Evolutionary conservation across 495 filamentous ascomycete species (phyloP), one percentile per base, ranked within the genome.

Genomic region (Xylona heveae): DNA sequence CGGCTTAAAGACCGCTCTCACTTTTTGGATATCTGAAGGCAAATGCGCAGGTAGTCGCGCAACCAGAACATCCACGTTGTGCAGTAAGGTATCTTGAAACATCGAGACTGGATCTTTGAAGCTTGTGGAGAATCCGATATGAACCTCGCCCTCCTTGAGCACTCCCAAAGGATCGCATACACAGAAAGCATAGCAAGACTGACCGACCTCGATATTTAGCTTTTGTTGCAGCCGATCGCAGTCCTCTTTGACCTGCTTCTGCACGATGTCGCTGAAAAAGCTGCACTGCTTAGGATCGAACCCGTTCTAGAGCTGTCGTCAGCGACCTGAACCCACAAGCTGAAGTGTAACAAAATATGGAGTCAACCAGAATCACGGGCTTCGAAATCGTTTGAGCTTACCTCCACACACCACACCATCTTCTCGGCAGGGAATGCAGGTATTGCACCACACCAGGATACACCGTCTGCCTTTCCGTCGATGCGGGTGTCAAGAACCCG

Each of bases 1-100:
- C 0, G 55, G 51, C 26, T 64, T 73, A 61, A 54, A 78, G 1
- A 74, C 61, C 0, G 68, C 65, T 18, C 47, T 51, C 18, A 65
- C 57, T 48, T 68, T 64, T 42, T 93, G 84, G 2, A 97, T 74
- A 46, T 97, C 84, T 9, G 78, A 84, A 0, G 71, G 66, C 13
- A 78, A 61, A 41, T 81, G 68, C 1, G 82, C 77, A 0, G 88
- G 84, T 3, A 74, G 68, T 14, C 88, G 71, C n/a, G 77, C 78
- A 6, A 94, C 81, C 0, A 97, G 61, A 16, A 91, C 60, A 34
- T 91, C 73, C n/a, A 71, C 54, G 13, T 69, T 64, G 37, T 78
- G 50, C 1, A 88, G 49, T 21, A 66, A 48, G 8, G 56, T 66
- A 38, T 70, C 74, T 24, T 61, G 66, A 18, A 64, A 67, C 19